Conservation (phyloP, 768 basidiomycete genomes). For the Amyloporia xantha region DNA sequence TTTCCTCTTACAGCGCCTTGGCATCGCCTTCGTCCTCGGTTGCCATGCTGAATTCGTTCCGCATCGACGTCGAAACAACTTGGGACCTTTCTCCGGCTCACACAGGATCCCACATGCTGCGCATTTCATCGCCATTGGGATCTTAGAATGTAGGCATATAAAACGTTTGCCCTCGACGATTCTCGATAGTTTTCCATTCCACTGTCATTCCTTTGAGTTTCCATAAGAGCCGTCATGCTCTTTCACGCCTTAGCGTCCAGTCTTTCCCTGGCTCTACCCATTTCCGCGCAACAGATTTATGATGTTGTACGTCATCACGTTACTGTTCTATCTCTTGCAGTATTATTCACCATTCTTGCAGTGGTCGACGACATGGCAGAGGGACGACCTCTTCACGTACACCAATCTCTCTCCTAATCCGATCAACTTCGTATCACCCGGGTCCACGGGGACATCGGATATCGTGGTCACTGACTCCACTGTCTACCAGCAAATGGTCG, state of each 20-base stretch:
- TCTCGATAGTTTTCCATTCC: too few relatives aligned
- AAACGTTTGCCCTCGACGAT: too few relatives aligned
- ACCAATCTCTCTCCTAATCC: constrained; percentile 36
- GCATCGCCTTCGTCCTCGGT: too few relatives aligned
- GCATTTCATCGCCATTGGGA: too few relatives aligned
- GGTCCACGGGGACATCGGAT: constrained; percentile 50
- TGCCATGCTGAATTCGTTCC: too few relatives aligned
- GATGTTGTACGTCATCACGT: constrained; percentile 21
- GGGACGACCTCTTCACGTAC: constrained; percentile 44
- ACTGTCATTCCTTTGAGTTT: neutral
- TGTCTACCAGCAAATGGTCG: constrained; percentile 54
- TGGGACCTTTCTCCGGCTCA: too few relatives aligned
- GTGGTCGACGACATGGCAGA: constrained; percentile 32
- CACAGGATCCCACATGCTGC: too few relatives aligned
- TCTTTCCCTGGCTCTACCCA: constrained; percentile 17
- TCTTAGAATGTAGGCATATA: too few relatives aligned
- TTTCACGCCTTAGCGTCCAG: neutral
- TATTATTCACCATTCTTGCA: constrained; percentile 4
- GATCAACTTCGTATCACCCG: constrained; percentile 54
- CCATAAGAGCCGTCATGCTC: neutral
- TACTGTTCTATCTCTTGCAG: neutral
- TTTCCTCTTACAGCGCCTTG: too few relatives aligned
- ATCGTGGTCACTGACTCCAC: constrained; percentile 53
- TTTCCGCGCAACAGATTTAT: constrained; percentile 26
- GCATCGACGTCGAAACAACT: too few relatives aligned